Conservation (phyloP, 179 eudicot species). For the Silene noctiflora region DNA sequence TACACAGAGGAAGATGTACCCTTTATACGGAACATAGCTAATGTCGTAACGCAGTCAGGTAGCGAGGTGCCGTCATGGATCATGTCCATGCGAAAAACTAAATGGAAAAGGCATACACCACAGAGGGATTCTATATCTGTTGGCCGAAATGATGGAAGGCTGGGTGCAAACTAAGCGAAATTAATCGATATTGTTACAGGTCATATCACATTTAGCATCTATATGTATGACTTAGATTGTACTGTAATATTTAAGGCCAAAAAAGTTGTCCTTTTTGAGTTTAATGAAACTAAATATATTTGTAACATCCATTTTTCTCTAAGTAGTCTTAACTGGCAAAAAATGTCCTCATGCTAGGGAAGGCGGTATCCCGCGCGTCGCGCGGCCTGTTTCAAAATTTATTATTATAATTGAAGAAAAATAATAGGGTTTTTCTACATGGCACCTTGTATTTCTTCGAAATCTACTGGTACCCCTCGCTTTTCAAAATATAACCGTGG, state of each 20-base stretch:
- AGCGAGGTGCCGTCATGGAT: slow-evolving; percentile 90
- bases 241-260: not conserved
- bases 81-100: slow-evolving; percentile 61
- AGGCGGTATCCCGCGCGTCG: no score
- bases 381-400: no score
- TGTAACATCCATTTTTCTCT: no score
- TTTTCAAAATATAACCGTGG: no score
- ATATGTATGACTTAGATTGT: not conserved
- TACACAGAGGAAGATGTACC: slow-evolving; percentile 87
- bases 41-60: slow-evolving; percentile 75
- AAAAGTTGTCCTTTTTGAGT: not conserved
- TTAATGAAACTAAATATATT: no score
- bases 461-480: no score
- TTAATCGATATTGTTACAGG: not conserved
- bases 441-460: no score
- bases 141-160: slow-evolving; percentile 37
- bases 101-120: slow-evolving; percentile 88
- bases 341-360: no score
- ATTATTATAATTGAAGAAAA: no score
- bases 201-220: slow-evolving; percentile 7
- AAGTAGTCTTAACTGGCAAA: no score
- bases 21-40: slow-evolving; percentile 69
- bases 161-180: slow-evolving; percentile 1
- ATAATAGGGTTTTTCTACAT: no score
- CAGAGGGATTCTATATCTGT: slow-evolving; percentile 52